Evolutionary conservation across 2,329 filamentous ascomycete species (phyloP).

Genomic region (Scedosporium apiospermum): DNA sequence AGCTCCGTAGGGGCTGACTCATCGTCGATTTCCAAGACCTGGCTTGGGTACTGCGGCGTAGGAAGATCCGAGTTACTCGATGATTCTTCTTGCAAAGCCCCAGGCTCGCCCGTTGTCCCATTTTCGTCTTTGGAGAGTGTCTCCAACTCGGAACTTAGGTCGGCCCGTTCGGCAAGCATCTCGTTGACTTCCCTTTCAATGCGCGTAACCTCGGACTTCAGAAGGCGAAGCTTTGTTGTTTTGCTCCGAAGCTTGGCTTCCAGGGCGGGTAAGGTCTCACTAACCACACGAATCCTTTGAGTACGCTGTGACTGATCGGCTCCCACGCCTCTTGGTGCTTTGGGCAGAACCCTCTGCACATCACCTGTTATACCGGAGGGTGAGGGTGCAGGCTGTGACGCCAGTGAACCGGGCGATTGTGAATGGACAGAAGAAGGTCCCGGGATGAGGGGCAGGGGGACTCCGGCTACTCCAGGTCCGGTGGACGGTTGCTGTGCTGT

Average conservation of each 20-base stretch:
- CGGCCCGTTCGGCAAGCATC: background rate
- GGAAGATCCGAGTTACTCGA: background rate
- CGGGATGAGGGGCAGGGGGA: conserved; percentile 9
- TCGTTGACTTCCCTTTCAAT: conserved; percentile 2
- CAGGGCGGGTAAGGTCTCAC: background rate
- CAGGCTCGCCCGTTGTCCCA: background rate
- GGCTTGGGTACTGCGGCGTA: background rate
- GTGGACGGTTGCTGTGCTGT: background rate
- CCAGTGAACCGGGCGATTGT: background rate
- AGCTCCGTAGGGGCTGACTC: background rate
- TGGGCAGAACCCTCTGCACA: conserved; percentile 1
- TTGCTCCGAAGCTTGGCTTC: background rate
- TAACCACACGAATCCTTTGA: background rate
- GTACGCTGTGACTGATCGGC: background rate
- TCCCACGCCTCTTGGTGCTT: background rate
- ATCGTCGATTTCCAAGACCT: background rate
- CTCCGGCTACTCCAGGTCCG: background rate
- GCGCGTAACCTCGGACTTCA: conserved; percentile 5
- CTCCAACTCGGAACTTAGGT: background rate
- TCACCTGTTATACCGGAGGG: conserved; percentile 13
- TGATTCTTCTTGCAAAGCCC: background rate
- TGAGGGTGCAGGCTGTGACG: background rate
- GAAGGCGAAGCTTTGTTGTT: background rate
- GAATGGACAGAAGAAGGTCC: background rate
- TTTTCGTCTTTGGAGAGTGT: conserved; percentile 1